Evolutionary conservation across 1,284 basidiomycete genomes (phyloP).

Genomic region (Pyrrhoderma noxium): DNA sequence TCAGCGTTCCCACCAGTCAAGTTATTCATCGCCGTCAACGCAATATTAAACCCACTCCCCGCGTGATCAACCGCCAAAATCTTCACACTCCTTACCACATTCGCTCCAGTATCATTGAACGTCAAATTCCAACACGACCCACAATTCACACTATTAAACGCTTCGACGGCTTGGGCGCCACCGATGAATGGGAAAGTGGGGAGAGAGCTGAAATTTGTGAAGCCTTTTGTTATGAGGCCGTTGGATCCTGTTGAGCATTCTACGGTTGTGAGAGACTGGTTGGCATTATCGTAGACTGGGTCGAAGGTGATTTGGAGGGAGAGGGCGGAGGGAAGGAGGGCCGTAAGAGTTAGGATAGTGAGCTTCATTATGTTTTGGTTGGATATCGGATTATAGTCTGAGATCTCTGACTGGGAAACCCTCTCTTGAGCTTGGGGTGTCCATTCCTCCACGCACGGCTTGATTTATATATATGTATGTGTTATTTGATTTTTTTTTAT

Average conservation of each 20-base stretch:
- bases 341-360: not conserved
- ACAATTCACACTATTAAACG: constrained; percentile 40
- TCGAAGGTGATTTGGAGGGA: constrained; percentile 37
- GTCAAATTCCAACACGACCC: constrained; percentile 45
- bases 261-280: constrained; percentile 32
- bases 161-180: constrained; percentile 33
- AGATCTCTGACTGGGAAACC: too few relatives aligned
- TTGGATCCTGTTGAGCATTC: constrained; percentile 46
- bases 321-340: constrained; percentile 17
- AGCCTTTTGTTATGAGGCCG: constrained; percentile 34
- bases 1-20: constrained; percentile 20
- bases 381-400: too few relatives aligned
- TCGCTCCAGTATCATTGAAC: constrained; percentile 31
- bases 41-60: constrained; percentile 34
- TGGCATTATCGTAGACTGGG: constrained; percentile 33
- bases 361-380: too few relatives aligned
- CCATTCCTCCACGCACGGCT: too few relatives aligned
- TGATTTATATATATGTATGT: too few relatives aligned
- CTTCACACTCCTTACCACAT: constrained; percentile 20
- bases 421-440: too few relatives aligned
- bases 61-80: constrained; percentile 35
- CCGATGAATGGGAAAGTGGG: constrained; percentile 40
- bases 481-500: too few relatives aligned
- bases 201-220: constrained; percentile 34
- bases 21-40: constrained; percentile 20